phyloP scores from a whole-genome alignment of 2,329 filamentous ascomycete species.

The Beauveria caledonica region DNA sequence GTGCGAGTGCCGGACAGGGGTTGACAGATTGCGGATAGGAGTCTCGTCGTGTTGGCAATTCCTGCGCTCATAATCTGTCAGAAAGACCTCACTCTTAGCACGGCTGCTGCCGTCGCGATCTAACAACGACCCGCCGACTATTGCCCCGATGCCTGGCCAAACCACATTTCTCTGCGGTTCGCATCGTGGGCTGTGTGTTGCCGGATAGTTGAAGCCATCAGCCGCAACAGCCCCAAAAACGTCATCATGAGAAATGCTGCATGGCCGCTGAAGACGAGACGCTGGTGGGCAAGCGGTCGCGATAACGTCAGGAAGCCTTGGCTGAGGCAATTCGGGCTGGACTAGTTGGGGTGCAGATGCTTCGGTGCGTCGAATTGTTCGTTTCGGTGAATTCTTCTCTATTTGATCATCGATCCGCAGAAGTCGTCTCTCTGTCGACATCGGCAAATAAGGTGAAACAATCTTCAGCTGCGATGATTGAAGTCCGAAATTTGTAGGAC shows the following conservation, averaged over 20 bases:
- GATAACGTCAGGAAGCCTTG: too few species aligned
- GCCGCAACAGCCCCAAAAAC: too few species aligned
- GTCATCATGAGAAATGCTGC: too few species aligned
- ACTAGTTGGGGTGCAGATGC: too few species aligned
- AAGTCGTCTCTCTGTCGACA: not conserved
- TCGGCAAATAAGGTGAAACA: not conserved
- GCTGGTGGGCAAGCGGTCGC: too few species aligned
- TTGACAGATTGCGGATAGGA: not conserved
- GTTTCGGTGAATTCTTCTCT: not conserved
- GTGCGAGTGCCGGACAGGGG: not conserved
- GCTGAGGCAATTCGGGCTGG: too few species aligned
- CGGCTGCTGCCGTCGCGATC: not conserved
- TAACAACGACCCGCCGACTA: not conserved
- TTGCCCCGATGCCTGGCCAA: not conserved
- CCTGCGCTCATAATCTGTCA: not conserved
- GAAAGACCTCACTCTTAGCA: not conserved
- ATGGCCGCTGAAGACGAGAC: too few species aligned
- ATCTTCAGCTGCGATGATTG: not conserved
- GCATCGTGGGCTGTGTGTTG: not conserved
- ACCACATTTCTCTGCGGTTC: not conserved
- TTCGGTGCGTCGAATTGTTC: too few species aligned
- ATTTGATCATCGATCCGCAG: not conserved
- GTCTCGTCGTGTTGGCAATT: too few species aligned
- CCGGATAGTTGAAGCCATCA: too few species aligned
- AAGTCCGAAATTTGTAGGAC: not conserved